Evolutionary conservation across 148 eudicot genomes (phyloP), one percentile per base, ranked within the genome.

Genomic region (Rhododendron ovatum): DNA sequence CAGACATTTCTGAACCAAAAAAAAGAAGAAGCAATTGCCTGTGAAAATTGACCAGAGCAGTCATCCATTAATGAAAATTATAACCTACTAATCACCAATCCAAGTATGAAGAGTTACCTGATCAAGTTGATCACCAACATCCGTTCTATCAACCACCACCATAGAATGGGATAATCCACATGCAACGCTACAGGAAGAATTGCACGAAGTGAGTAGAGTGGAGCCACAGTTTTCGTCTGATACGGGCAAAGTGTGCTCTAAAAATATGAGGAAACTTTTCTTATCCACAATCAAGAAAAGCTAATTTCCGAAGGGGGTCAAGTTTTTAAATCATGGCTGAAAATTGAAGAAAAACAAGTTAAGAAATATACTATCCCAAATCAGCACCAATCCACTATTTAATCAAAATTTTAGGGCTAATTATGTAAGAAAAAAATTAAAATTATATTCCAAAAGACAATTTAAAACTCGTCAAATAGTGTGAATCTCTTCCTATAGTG

Each of bases 91-190:
- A 55, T 55, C 59, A 55, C 13, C 59, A 53, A 53, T 53, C 57
- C 20, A 12, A 71, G 47, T 43, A 69, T 8, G 77, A 45, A 48
- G 37, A 22, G 9, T 55, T 87, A 96, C 99, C 99, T 93, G 93
- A 51, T 96, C 98, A 88, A 96, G 98, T 87, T 92, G 93, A 53
- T 94, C 96, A 45, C 84, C 85, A 82, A 92, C 85, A 87, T 91
- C 87, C 9, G 92, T 89, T 82, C 93, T 95, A 86, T 95, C 98
- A 85, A 96, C 95, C 41, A 96, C 93, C 89, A 94, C 99, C 94
- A 96, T 88, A 71, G 99, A 91, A 90, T 94, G 99, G 12, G 94
- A 96, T 39, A 88, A 84, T 65, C 99, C 99, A 90, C 99, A 96
- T 63, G 95, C 99, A 85, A 96, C 98, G 90, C 99, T 96, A 37